These are phyloP conservation scores for Scytalidium lignicola DNA, from an alignment of 2,329 filamentous ascomycete genomes.

Conservation along the genomic window DNA sequence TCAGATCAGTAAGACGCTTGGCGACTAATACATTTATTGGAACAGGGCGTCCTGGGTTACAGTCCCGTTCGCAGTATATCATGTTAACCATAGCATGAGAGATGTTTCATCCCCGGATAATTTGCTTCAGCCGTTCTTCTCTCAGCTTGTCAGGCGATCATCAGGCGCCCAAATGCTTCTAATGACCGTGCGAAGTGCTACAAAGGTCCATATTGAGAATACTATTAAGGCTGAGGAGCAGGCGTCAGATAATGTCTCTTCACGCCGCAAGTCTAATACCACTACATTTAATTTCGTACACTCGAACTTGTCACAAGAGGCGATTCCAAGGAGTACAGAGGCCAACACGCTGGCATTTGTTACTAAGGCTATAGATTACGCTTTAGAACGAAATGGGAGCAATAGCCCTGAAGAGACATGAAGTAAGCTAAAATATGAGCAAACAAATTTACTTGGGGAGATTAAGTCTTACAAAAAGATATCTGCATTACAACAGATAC, in stretches of 20 bases:
- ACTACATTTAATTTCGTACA: conserved; percentile 2
- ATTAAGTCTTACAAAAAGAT: too few species aligned
- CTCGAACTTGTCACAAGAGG: conserved; percentile 1
- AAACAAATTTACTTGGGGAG: too few species aligned
- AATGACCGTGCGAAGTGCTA: conserved; percentile 5
- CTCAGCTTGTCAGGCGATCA: conserved; percentile 4
- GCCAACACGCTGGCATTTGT: conserved; percentile 7
- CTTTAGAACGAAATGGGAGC: conserved; percentile 4
- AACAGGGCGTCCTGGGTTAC: conserved; percentile 5
- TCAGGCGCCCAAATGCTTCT: conserved; percentile 8
- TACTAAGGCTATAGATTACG: conserved; percentile 6
- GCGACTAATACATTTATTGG: too few species aligned
- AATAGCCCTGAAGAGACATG: background rate
- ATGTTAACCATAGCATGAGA: conserved; percentile 6
- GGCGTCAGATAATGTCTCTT: background rate
- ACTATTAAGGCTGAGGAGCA: background rate
- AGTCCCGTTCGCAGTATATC: conserved; percentile 7
- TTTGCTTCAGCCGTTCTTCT: conserved; percentile 8
- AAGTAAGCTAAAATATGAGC: too few species aligned
- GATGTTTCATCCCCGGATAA: conserved; percentile 4
- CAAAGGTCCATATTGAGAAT: conserved; percentile 5
- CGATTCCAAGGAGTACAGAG: conserved; percentile 1
- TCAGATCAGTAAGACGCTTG: too few species aligned
- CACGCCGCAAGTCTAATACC: too few species aligned
- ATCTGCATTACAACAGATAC: too few species aligned